phyloP scores from a whole-genome alignment of 176 grass and related monocot species.

The Oryza meridionalis region DNA sequence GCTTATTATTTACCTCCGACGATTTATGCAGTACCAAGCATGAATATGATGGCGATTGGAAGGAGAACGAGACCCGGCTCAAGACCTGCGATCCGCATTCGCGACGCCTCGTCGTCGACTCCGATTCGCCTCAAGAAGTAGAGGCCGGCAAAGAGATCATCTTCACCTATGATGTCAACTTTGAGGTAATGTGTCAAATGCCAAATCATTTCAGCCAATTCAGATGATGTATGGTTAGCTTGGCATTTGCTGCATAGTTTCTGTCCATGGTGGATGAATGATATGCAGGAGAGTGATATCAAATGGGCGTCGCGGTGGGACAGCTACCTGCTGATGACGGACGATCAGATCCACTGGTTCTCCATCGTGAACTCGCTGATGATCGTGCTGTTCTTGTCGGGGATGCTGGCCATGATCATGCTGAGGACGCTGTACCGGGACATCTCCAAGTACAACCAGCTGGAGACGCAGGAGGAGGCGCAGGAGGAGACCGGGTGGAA shows the following conservation, averaged over 20 bases:
- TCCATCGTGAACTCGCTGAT: slow-evolving; percentile 88
- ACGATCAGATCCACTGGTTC: slow-evolving; percentile 96
- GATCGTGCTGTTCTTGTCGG: slow-evolving; percentile 91
- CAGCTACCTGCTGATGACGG: slow-evolving; percentile 92
- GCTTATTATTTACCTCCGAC: slow-evolving; percentile 6
- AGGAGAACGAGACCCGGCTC: slow-evolving; percentile 46
- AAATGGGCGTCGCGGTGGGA: slow-evolving; percentile 98
- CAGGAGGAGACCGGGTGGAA: slow-evolving; percentile 99
- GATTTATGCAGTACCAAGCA: slow-evolving; percentile 63
- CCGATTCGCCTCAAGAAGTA: slow-evolving; percentile 78
- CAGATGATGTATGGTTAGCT: slow-evolving; percentile 1
- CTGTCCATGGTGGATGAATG: not conserved
- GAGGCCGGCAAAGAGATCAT: slow-evolving; percentile 68
- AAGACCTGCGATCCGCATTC: slow-evolving; percentile 77
- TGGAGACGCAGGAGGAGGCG: slow-evolving; percentile 87
- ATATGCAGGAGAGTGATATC: slow-evolving; percentile 72
- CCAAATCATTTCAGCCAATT: not conserved
- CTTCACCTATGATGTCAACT: slow-evolving; percentile 80
- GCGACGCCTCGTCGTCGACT: slow-evolving; percentile 47
- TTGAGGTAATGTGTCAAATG: slow-evolving; percentile 48
- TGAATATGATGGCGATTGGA: slow-evolving; percentile 74
- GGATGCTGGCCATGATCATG: slow-evolving; percentile 99
- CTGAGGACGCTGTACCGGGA: slow-evolving; percentile 81
- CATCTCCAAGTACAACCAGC: slow-evolving; percentile 87
- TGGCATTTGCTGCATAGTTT: not conserved